Percentiles rank a stretch among this genome's conserved stretches.
Evolutionary conservation across 1,139 yeast genomes (phyloP).

Genomic region (Diutina mesorugosa): DNA sequence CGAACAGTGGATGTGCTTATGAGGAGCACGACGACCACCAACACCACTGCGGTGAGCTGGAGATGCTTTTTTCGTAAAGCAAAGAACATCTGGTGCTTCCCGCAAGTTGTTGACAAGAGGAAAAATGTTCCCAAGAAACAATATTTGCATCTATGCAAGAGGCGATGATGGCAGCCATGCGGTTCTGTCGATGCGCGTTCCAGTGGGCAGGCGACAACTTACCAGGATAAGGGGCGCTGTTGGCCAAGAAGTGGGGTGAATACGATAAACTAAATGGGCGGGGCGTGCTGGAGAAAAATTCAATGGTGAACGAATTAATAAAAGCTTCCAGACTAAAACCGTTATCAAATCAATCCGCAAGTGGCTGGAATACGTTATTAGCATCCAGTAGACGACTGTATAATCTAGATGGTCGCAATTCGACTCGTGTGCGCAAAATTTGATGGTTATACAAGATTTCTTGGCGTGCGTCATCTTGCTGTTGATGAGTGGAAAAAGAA

Average conservation of each 20-base stretch:
- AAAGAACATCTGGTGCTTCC: neutral
- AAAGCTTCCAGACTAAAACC: no score
- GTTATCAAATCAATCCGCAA: no score
- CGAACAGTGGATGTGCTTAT: neutral
- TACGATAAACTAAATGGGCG: no score
- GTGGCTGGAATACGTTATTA: no score
- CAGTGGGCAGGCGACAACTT: neutral
- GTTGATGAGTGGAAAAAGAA: neutral
- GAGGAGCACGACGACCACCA: neutral
- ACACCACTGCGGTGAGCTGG: neutral
- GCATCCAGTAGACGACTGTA: no score
- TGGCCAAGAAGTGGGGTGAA: neutral
- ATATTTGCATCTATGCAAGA: neutral
- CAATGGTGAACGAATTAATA: no score
- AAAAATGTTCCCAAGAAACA: neutral
- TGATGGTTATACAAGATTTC: neutral
- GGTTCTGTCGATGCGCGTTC: neutral
- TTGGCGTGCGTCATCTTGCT: neutral
- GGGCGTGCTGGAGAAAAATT: no score
- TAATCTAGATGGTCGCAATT: neutral
- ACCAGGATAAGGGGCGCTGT: neutral
- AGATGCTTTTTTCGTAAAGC: neutral
- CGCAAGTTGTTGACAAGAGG: neutral
- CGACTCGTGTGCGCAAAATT: neutral
- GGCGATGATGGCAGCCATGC: neutral